Percentiles rank a stretch among this genome's conserved stretches.
Evolutionary conservation across 2,329 filamentous ascomycete genomes (phyloP).

Genomic region (Amauroascus verrucosus): DNA sequence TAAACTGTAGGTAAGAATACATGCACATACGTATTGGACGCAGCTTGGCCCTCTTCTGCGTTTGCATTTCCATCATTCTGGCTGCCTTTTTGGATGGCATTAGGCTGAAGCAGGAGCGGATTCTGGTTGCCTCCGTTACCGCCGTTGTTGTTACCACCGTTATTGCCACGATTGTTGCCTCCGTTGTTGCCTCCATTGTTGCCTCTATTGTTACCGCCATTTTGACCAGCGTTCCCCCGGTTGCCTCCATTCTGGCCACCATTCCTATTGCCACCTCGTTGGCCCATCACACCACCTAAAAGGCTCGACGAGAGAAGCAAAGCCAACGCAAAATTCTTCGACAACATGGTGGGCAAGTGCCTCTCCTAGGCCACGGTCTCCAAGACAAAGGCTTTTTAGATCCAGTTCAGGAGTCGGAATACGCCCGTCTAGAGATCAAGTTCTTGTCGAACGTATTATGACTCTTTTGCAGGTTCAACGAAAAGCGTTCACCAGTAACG

Average conservation of each 20-base stretch:
- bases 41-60: slow-evolving; percentile 32
- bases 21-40: slow-evolving; percentile 37
- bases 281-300: slow-evolving; percentile 3
- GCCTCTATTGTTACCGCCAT: not conserved
- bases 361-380: not conserved
- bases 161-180: not conserved
- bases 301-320: slow-evolving; percentile 7
- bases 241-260: not conserved
- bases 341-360: slow-evolving; percentile 1
- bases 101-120: slow-evolving; percentile 26
- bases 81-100: slow-evolving; percentile 35
- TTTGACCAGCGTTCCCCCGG: slow-evolving; percentile 3
- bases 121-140: slow-evolving; percentile 14
- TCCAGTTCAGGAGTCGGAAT: not conserved
- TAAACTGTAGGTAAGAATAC: not conserved
- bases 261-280: slow-evolving; percentile 1
- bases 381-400: not conserved
- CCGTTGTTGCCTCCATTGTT: not conserved
- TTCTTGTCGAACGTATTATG: not conserved
- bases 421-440: not conserved
- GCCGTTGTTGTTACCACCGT: slow-evolving; percentile 16
- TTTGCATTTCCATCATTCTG: slow-evolving; percentile 17
- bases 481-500: slow-evolving; percentile 4
- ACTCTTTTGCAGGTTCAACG: not conserved
- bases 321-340: slow-evolving; percentile 1